These are phyloP conservation scores for Chrysopogon serrulatus DNA, from an alignment of 176 grass and related monocot species.

Conservation along the genomic window DNA sequence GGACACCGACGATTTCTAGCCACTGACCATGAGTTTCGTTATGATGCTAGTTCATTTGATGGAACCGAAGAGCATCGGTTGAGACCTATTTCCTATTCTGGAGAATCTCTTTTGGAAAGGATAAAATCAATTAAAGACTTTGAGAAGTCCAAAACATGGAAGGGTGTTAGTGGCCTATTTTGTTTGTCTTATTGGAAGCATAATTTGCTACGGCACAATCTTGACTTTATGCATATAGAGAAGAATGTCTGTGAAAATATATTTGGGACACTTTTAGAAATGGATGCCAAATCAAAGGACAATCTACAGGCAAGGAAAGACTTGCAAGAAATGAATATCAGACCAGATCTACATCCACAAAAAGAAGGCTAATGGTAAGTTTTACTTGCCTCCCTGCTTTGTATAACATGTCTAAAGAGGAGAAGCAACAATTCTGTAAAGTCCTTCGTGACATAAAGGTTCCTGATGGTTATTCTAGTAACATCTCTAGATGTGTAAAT, in stretches of 20 bases:
- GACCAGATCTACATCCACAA: background rate
- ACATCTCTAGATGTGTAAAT: background rate
- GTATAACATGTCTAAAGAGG: background rate
- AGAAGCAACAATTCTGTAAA: background rate
- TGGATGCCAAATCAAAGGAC: background rate
- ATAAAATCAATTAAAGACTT: background rate
- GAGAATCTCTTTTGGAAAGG: background rate
- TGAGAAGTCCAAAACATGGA: background rate
- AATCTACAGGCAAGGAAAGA: background rate
- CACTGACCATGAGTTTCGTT: background rate
- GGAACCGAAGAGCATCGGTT: background rate
- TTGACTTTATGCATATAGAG: background rate
- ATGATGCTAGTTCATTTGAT: background rate
- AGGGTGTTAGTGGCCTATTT: background rate
- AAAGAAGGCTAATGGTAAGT: background rate
- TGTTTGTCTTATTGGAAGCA: background rate
- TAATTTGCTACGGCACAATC: background rate
- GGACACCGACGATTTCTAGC: background rate
- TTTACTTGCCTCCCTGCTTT: background rate
- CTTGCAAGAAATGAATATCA: background rate
- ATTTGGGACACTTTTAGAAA: slow-evolving; percentile 1
- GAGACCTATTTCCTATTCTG: background rate
- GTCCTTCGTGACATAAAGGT: background rate
- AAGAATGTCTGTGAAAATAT: slow-evolving; percentile 6
- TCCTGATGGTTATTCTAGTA: background rate